Conservation (phyloP, 192 early-diverging fungal genomes). For the Coemansia sp. region DNA sequence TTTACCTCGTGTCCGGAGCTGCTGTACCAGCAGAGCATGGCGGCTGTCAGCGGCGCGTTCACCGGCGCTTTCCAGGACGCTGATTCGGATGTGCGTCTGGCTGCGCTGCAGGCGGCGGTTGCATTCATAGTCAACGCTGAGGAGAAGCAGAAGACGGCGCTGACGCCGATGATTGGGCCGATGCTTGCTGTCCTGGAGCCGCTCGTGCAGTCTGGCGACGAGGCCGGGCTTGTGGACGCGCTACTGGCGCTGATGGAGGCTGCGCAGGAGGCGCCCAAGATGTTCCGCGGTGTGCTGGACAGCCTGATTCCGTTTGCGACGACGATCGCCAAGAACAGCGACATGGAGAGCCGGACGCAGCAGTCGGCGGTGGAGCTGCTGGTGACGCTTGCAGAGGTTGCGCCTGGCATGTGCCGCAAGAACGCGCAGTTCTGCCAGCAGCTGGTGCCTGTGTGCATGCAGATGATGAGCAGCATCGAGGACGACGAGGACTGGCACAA, state of each 20-base stretch:
- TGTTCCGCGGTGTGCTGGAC: conserved; percentile 78
- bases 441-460: conserved; percentile 84
- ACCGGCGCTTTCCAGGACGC: conserved; percentile 69
- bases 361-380: conserved; percentile 91
- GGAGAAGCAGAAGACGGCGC: conserved; percentile 49
- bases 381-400: conserved; percentile 85
- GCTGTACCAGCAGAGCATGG: conserved; percentile 69
- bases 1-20: conserved; percentile 80
- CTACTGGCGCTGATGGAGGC: conserved; percentile 83
- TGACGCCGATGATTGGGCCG: conserved; percentile 66
- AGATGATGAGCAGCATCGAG: conserved; percentile 90
- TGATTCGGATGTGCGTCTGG: conserved; percentile 68
- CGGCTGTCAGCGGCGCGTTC: conserved; percentile 72
- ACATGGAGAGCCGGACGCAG: conserved; percentile 79
- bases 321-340: conserved; percentile 74
- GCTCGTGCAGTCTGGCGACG: conserved; percentile 68
- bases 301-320: conserved; percentile 74
- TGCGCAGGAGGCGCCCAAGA: conserved; percentile 77
- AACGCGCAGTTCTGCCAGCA: conserved; percentile 71
- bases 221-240: conserved; percentile 68
- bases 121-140: conserved; percentile 74
- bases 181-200: conserved; percentile 81
- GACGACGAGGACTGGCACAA: conserved; percentile 93
- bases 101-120: conserved; percentile 72
- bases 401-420: conserved; percentile 91